These are phyloP conservation scores for Termitomyces sp. DNA, from an alignment of 768 basidiomycete genomes.

Conservation along the genomic window DNA sequence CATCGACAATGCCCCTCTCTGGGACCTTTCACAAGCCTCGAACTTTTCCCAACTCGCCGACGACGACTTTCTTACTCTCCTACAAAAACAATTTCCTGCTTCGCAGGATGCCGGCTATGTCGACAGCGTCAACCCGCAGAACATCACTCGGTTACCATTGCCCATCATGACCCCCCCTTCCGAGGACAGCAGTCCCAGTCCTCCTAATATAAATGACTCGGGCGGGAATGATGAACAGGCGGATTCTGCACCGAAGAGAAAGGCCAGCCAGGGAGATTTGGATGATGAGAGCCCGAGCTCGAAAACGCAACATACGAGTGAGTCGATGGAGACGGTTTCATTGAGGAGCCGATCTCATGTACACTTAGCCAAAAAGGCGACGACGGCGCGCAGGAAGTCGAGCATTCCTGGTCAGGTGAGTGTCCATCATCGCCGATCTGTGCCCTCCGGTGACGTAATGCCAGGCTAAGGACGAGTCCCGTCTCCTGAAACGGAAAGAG, in stretches of 20 bases:
- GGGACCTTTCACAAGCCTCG: slow-evolving; percentile 60
- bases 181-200: slow-evolving; percentile 78
- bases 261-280: slow-evolving; percentile 63
- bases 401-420: slow-evolving; percentile 23
- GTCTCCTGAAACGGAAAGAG: slow-evolving; percentile 86
- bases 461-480: slow-evolving; percentile 60
- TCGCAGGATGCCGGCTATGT: slow-evolving; percentile 19
- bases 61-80: slow-evolving; percentile 70
- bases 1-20: slow-evolving; percentile 45
- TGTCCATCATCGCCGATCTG: not conserved
- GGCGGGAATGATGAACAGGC: slow-evolving; percentile 29
- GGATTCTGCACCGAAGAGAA: slow-evolving; percentile 63
- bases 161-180: slow-evolving; percentile 57
- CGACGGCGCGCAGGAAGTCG: slow-evolving; percentile 29
- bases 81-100: slow-evolving; percentile 63
- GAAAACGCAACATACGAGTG: slow-evolving; percentile 64
- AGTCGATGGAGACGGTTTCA: slow-evolving; percentile 16
- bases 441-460: slow-evolving; percentile 9
- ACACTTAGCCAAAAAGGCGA: slow-evolving; percentile 17
- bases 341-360: not conserved
- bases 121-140: slow-evolving; percentile 56
- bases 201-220: slow-evolving; percentile 43
- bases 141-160: slow-evolving; percentile 42
- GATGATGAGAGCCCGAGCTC: slow-evolving; percentile 60
- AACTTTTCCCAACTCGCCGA: slow-evolving; percentile 63